Base-by-base conservation (phyloP, 176 grass and related monocot species). In the Cocos nucifera region DNA sequence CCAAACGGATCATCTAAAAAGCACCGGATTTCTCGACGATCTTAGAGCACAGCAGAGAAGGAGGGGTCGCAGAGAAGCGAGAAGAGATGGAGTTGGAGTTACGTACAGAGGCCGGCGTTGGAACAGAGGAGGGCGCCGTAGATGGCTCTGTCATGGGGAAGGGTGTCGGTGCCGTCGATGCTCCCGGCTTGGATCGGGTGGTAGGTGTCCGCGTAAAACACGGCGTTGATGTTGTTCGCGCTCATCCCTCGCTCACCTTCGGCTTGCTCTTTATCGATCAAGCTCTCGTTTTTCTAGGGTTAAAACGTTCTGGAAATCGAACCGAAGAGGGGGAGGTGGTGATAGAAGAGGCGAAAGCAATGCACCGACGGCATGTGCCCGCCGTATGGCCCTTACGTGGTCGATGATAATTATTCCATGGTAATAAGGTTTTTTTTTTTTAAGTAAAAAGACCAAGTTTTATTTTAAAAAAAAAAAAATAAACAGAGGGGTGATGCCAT, bases 151-250 rank as follows among this genome's bases (percentile, higher is more conserved):
- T 97, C 87, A 55, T 97, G 92, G 49, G 87, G 87, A 26, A 86
- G 87, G 75, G 78, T 49, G 72, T 97, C 92, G 57, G 92, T 97
- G 67, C 92, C 92, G 73, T 97, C 87, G 80, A 97, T 97, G 84
- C 92, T 97, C 26, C 92, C 87, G 2, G 84, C 83, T 75, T 97
- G 92, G 69, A 91, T 82, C 29, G 92, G 92, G 73, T 91, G 84
- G 81, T 97, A 97, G 58, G 69, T 63, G 39, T 91, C 83, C 49
- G 84, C 83, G 78, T 91, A 97, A 80, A 89, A 97, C 65, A 97
- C 92, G 50, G 76, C 83, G 55, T 61, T 82, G 14, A 24, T 3
- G 67, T 35, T 77, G 21, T 63, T 66, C 21, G 66, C 67, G 63
- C 67, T 76, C 80, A 81, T 88, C 70, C 17, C 53, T 44, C 35